Percentiles rank a stretch among this genome's conserved stretches.
Evolutionary conservation across 768 basidiomycete species (phyloP).

Genomic region (Suillus decipiens): DNA sequence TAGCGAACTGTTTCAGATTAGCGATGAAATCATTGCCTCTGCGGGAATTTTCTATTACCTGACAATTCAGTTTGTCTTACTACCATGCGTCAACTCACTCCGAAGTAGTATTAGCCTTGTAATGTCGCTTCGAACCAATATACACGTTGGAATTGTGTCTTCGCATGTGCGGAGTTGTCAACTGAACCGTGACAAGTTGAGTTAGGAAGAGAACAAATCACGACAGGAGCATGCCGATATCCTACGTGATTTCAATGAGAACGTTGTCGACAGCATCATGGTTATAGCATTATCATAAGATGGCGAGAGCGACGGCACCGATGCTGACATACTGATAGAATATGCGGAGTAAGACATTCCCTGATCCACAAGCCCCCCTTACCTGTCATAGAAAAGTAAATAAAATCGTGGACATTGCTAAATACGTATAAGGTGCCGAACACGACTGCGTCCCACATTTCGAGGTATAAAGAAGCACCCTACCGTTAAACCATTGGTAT

Average conservation of each 20-base stretch:
- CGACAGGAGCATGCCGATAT: background rate
- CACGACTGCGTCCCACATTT: background rate
- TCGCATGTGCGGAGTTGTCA: background rate
- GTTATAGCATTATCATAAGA: too few species aligned
- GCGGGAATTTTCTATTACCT: too few species aligned
- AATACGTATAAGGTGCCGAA: background rate
- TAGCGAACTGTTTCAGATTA: too few species aligned
- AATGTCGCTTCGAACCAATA: background rate
- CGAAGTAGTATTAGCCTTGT: background rate
- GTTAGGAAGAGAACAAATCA: background rate
- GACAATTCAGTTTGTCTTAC: too few species aligned
- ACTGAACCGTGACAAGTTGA: background rate
- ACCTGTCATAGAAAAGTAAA: background rate
- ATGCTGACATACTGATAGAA: background rate
- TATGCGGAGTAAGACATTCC: background rate
- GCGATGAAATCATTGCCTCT: too few species aligned
- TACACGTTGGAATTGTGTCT: background rate
- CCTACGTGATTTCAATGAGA: background rate
- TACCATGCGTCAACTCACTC: too few species aligned
- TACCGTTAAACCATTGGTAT: slow-evolving; percentile 24
- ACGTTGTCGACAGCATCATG: background rate
- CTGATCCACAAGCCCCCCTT: background rate
- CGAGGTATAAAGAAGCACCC: background rate
- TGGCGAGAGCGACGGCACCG: background rate
- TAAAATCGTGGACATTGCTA: background rate